Conservation (phyloP, 2,329 filamentous ascomycete genomes). For the Pseudogymnoascus sp. region DNA sequence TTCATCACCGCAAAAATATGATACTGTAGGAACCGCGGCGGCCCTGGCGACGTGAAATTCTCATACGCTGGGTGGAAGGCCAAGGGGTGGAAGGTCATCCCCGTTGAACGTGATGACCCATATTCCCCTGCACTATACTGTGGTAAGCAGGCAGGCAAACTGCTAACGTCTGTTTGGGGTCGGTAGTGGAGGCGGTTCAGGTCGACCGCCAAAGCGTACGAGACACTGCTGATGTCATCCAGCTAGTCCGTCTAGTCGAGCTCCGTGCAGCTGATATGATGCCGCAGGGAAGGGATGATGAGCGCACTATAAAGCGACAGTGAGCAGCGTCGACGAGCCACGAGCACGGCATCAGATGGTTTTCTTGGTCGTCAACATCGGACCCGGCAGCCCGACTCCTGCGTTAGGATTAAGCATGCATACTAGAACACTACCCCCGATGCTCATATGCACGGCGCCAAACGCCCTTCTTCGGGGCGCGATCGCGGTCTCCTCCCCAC, state of each 20-base stretch:
- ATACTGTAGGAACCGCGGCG: background rate
- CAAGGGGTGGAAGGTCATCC: too few species aligned
- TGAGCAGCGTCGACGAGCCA: background rate
- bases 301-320: background rate
- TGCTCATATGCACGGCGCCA: background rate
- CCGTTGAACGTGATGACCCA: background rate
- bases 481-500: background rate
- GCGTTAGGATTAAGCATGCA: conserved; percentile 9
- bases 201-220: background rate
- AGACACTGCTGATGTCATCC: background rate
- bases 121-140: background rate
- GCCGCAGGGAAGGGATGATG: background rate
- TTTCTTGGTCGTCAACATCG: conserved; percentile 30
- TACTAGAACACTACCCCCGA: background rate
- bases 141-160: background rate
- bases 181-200: background rate
- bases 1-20: background rate
- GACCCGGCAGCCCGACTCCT: conserved; percentile 24
- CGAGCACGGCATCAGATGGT: conserved; percentile 17
- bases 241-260: background rate
- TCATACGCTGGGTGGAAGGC: too few species aligned
- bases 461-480: background rate
- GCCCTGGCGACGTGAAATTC: too few species aligned
- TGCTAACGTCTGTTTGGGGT: background rate
- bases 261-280: conserved; percentile 18